Conservation (phyloP, 2,329 filamentous ascomycete species). For the Colletotrichum spinosum region DNA sequence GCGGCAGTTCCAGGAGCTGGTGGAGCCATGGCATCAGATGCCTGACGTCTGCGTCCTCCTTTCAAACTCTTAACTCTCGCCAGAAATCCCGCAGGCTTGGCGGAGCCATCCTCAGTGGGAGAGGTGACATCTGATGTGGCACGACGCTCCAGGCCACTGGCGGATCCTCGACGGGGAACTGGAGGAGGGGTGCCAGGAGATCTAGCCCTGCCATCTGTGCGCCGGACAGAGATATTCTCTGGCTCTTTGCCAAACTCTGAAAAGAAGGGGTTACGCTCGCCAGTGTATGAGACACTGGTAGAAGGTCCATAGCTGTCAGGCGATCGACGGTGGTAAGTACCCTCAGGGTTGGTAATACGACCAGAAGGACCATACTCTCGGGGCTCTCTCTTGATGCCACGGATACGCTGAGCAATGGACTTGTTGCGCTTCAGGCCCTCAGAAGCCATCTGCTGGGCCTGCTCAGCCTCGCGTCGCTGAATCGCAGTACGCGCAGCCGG, state of each 20-base stretch:
- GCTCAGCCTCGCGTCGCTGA: slow-evolving; percentile 77
- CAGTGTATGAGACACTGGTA: slow-evolving; percentile 48
- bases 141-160: slow-evolving; percentile 69
- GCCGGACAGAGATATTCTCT: slow-evolving; percentile 61
- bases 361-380: slow-evolving; percentile 70
- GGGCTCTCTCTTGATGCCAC: slow-evolving; percentile 81
- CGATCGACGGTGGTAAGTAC: slow-evolving; percentile 54
- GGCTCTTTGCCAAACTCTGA: slow-evolving; percentile 75
- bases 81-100: slow-evolving; percentile 66
- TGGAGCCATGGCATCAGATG: slow-evolving; percentile 36
- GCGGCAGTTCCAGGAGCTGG: slow-evolving; percentile 52
- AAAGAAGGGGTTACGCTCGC: slow-evolving; percentile 83
- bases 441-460: slow-evolving; percentile 66
- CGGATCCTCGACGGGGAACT: slow-evolving; percentile 51
- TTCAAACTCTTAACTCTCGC: slow-evolving; percentile 87
- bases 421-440: slow-evolving; percentile 87
- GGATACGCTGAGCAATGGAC: slow-evolving; percentile 91
- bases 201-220: slow-evolving; percentile 50
- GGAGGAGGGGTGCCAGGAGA: slow-evolving; percentile 71
- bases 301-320: slow-evolving; percentile 51
- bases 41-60: slow-evolving; percentile 65
- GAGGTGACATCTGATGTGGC: slow-evolving; percentile 68
- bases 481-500: slow-evolving; percentile 86
- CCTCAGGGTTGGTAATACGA: slow-evolving; percentile 69
- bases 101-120: slow-evolving; percentile 53